Evolutionary conservation across 148 eudicot species (phyloP).

Genomic region (Nyssa sinensis): DNA sequence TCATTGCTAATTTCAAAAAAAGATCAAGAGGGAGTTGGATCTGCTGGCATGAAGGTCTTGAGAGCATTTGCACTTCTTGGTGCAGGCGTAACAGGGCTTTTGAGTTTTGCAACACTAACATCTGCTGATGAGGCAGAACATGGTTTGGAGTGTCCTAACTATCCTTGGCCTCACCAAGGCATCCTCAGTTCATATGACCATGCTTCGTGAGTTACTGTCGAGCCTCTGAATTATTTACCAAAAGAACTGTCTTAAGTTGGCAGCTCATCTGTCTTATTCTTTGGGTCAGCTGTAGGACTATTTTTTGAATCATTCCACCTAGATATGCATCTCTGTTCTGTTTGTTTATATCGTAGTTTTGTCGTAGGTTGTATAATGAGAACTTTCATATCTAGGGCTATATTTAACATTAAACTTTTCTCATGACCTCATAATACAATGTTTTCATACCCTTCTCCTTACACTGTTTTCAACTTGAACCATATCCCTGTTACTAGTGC

Average conservation of each 20-base stretch:
- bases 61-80: constrained; percentile 68
- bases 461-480: not conserved
- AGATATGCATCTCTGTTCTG: not conserved
- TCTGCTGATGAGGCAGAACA: constrained; percentile 79
- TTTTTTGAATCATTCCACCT: not conserved
- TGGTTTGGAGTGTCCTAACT: constrained; percentile 49
- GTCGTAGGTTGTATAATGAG: not conserved
- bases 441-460: not conserved
- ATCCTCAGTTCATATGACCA: constrained; percentile 74
- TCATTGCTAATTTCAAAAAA: constrained; percentile 41
- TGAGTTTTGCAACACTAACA: constrained; percentile 61
- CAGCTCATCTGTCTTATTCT: not conserved
- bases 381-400: not conserved
- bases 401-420: not conserved
- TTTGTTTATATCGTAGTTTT: no score
- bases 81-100: constrained; percentile 66
- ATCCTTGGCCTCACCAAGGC: constrained; percentile 81
- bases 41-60: constrained; percentile 49
- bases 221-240: not conserved
- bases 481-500: not conserved
- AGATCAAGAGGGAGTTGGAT: constrained; percentile 43
- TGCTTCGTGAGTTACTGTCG: constrained; percentile 48
- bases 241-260: not conserved
- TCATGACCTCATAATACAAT: not conserved
- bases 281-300: not conserved